A percentile compares a stretch with the other conserved stretches of the same genome.
phyloP scores from a whole-genome alignment of 495 filamentous ascomycete species.

The Lophiostoma macrostomum region DNA sequence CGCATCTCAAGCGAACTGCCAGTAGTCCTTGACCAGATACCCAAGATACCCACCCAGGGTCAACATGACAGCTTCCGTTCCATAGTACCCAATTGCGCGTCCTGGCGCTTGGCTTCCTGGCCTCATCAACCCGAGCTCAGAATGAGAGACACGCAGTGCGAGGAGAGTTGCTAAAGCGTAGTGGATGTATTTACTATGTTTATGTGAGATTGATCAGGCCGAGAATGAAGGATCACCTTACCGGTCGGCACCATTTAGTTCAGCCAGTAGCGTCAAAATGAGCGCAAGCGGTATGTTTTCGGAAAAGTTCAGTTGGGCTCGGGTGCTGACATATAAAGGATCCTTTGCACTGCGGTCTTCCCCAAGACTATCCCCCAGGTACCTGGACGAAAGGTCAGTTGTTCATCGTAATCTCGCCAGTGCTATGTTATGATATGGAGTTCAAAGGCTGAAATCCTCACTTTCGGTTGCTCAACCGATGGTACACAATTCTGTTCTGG shows the following conservation, averaged over 20 bases:
- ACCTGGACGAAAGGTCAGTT: constrained; percentile 9
- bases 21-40: constrained; percentile 46
- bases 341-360: constrained; percentile 12
- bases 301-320: constrained; percentile 45
- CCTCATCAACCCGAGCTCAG: constrained; percentile 42
- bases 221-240: constrained; percentile 14
- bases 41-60: constrained; percentile 42
- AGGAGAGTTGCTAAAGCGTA: constrained; percentile 40
- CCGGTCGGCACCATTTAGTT: constrained; percentile 46
- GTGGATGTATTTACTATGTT: constrained; percentile 31
- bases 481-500: constrained; percentile 42
- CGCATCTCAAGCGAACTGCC: no score
- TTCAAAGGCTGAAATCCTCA: constrained; percentile 9
- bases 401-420: no score
- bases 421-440: background rate
- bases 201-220: background rate
- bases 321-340: constrained; percentile 36
- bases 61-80: constrained; percentile 41
- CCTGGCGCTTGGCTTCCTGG: constrained; percentile 38
- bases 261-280: constrained; percentile 39
- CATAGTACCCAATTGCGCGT: constrained; percentile 41
- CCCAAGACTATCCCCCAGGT: constrained; percentile 16
- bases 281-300: constrained; percentile 47
- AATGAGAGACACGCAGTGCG: constrained; percentile 42
- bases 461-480: constrained; percentile 39